Conservation (phyloP, 345 rosid genomes). For the Salix exigua region DNA sequence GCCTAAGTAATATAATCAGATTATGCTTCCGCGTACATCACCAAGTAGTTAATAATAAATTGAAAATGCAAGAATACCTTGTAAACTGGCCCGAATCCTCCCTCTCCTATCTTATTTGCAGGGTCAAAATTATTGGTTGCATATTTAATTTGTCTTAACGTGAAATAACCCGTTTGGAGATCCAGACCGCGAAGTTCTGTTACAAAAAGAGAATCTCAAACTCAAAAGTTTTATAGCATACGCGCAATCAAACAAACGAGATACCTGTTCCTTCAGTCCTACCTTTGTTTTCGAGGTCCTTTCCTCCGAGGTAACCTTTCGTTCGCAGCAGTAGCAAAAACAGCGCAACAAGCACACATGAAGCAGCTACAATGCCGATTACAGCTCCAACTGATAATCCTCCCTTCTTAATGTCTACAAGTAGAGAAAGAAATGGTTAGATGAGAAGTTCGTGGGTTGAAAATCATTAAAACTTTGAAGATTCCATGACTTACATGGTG, state of each 20-base stretch:
- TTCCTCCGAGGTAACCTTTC: constrained; percentile 54
- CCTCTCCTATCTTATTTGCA: constrained; percentile 80
- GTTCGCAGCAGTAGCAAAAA: constrained; percentile 39
- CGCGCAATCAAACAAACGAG: not conserved
- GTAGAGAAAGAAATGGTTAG: not conserved
- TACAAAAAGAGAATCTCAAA: not conserved
- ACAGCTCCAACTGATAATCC: constrained; percentile 61
- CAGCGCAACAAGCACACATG: constrained; percentile 37
- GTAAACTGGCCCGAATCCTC: constrained; percentile 90
- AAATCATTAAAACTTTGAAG: not conserved
- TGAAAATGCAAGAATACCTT: constrained; percentile 44
- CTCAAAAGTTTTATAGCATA: not conserved
- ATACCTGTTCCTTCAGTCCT: constrained; percentile 1
- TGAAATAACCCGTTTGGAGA: constrained; percentile 70
- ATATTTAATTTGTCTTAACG: constrained; percentile 63
- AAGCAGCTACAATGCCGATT: constrained; percentile 57
- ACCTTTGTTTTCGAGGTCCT: constrained; percentile 53
- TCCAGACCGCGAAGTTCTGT: constrained; percentile 60
- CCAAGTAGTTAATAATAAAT: not conserved
- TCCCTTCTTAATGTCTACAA: constrained; percentile 54
- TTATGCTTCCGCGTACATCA: no score
- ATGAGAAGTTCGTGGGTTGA: not conserved
- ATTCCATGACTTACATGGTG: constrained; percentile 52
- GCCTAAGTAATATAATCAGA: no score
- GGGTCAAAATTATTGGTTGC: constrained; percentile 71